These are phyloP conservation scores for Petunia secreta DNA, from an alignment of 257 asterid genomes.

Conservation along the genomic window DNA sequence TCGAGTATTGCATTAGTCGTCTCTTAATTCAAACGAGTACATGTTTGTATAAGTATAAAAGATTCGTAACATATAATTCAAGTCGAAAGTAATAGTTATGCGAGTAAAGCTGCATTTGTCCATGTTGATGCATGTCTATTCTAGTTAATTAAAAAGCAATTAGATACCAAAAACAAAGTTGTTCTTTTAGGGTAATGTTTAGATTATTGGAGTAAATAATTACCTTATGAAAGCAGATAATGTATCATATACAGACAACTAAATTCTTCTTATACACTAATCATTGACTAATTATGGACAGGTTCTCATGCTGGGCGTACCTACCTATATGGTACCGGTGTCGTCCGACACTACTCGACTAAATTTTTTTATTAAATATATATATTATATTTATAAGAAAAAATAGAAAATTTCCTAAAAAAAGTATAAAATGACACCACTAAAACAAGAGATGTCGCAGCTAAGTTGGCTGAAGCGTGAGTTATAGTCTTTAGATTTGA, in stretches of 20 bases:
- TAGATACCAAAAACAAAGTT: not conserved
- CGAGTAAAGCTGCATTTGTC: not conserved
- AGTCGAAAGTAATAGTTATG: not conserved
- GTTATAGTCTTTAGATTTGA: too few species aligned
- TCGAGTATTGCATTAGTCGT: too few species aligned
- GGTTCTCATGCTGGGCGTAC: not conserved
- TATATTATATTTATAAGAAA: too few species aligned
- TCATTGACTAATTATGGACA: not conserved
- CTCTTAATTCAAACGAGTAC: too few species aligned
- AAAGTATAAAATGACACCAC: too few species aligned
- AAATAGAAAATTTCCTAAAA: too few species aligned
- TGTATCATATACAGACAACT: not conserved
- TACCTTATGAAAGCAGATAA: not conserved
- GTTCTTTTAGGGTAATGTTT: not conserved
- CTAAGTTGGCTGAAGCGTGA: too few species aligned
- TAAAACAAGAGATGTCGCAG: too few species aligned
- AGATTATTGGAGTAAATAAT: not conserved
- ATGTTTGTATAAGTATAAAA: too few species aligned
- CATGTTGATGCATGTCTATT: not conserved
- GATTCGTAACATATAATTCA: not conserved
- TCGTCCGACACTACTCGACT: too few species aligned
- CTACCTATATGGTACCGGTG: too few species aligned
- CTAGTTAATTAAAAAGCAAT: not conserved
- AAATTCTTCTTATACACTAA: not conserved
- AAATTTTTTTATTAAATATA: too few species aligned